phyloP scores from a whole-genome alignment of 352 stramenopile species.

The Phytophthora meadii region DNA sequence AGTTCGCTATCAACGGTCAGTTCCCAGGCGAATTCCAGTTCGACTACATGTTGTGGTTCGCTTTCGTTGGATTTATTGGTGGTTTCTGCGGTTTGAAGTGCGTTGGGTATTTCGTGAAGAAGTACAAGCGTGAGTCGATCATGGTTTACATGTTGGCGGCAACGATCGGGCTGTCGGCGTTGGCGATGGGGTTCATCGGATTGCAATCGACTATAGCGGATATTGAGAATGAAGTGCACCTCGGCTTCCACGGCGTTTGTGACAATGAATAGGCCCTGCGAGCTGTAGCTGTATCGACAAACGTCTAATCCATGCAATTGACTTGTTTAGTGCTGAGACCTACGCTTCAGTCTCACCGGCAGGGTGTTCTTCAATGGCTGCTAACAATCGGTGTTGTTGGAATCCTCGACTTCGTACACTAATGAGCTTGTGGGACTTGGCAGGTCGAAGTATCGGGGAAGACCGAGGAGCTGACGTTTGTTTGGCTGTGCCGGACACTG shows the following conservation, averaged over 20 bases:
- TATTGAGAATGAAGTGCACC: too few relatives aligned
- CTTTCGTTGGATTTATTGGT: slow-evolving; percentile 89
- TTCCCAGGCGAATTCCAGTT: slow-evolving; percentile 77
- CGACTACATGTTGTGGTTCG: slow-evolving; percentile 92
- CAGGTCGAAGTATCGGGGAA: slow-evolving; percentile 9
- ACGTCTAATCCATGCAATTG: slow-evolving; percentile 5
- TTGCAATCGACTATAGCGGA: too few relatives aligned
- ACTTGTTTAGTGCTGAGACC: slow-evolving; percentile 5
- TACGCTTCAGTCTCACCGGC: slow-evolving; percentile 37
- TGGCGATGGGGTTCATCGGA: too few relatives aligned
- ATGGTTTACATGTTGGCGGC: slow-evolving; percentile 72
- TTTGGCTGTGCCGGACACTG: slow-evolving; percentile 11
- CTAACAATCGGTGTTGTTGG: slow-evolving; percentile 38
- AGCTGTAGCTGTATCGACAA: slow-evolving; percentile 13
- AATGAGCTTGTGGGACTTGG: slow-evolving; percentile 54
- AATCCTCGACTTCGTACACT: slow-evolving; percentile 56
- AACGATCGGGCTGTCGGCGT: slow-evolving; percentile 49
- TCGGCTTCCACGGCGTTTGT: too few relatives aligned
- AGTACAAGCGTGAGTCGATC: slow-evolving; percentile 87
- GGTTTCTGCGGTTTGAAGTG: slow-evolving; percentile 74
- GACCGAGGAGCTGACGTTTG: slow-evolving; percentile 9
- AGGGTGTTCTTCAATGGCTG: slow-evolving; percentile 50
- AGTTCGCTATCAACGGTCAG: slow-evolving; percentile 79
- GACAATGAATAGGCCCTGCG: slow-evolving; percentile 17
- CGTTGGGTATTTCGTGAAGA: slow-evolving; percentile 90